Evolutionary conservation across 192 early-diverging fungal genomes (phyloP), one percentile per base, ranked within the genome.

Genomic region (Mycoemilia scoparia): DNA sequence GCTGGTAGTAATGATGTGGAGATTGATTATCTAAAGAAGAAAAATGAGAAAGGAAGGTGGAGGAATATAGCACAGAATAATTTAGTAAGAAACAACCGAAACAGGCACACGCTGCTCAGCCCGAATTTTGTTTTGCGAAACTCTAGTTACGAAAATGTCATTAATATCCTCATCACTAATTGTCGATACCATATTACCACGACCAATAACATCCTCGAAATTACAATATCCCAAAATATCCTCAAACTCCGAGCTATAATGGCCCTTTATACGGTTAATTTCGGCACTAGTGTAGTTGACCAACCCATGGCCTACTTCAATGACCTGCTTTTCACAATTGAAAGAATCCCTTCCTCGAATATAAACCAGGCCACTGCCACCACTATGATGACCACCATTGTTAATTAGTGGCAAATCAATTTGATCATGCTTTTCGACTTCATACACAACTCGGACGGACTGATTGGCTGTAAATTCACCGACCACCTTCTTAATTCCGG

Each of bases 211-310:
- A 51, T 70, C 78, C 29, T 90, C 93, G 0, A 79, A 76, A 52
- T 95, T 85, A 15, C 81, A 67, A 60, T 88, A 96, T 5, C 93
- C 91, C 18, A 98, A 55, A 17, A 83, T 62, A 6, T 72, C 68
- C 19, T 68, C 70, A 41, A 98, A 86, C 42, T 92, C 84, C 0
- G 66, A 57, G 58, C 84, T 88, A 36, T 89, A 79, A 45, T 63
- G 76, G 6, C 93, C 86, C 45, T 76, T 77, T 56, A 98, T 89
- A 29, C 84, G 56, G 24, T 54, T 46, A 34, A 93, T 74, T 54
- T 98, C 93, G 11, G 61, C 46, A 32, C 74, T 71, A 0, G 74
- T 73, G 56, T 96, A 98, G 54, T 90, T 98, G 11, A 77, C 82
- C 24, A 98, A 39, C 4, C 93, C 93, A 36, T 84, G 80, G 25